Percentiles rank a stretch among this genome's conserved stretches.
Conservation (phyloP, 1,284 basidiomycete species). For the Apiotrichum domesticum region DNA sequence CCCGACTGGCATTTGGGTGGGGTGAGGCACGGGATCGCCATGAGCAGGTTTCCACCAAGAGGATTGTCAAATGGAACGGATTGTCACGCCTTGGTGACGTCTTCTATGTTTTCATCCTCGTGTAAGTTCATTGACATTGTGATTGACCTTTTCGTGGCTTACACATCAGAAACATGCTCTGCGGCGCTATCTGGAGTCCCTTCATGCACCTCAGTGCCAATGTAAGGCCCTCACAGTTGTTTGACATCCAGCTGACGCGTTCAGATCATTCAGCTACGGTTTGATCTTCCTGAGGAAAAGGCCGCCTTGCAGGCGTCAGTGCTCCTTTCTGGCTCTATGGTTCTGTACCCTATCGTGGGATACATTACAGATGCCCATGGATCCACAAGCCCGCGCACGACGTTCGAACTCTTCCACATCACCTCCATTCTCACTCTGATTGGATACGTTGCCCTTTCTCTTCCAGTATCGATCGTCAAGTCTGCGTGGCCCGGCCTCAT, state of each 20-base stretch:
- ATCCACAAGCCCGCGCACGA: constrained; percentile 27
- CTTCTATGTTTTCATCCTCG: constrained; percentile 63
- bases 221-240: constrained; percentile 38
- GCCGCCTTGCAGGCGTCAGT: constrained; percentile 64
- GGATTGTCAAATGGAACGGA: constrained; percentile 24
- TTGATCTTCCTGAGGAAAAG: constrained; percentile 55
- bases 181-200: constrained; percentile 70
- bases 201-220: constrained; percentile 73
- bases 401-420: constrained; percentile 57
- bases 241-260: too few relatives aligned
- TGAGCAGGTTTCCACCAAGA: constrained; percentile 33
- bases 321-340: constrained; percentile 64
- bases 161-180: constrained; percentile 55
- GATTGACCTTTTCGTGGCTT: neutral
- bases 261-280: constrained; percentile 57
- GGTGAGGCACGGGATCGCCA: constrained; percentile 59
- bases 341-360: constrained; percentile 62
- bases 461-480: constrained; percentile 56
- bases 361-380: constrained; percentile 51
- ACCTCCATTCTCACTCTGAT: constrained; percentile 61
- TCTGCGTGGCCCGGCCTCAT: constrained; percentile 60
- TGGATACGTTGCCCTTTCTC: constrained; percentile 61
- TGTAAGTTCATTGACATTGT: constrained; percentile 14
- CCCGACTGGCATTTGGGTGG: constrained; percentile 61
- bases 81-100: constrained; percentile 58